Evolutionary conservation across 768 basidiomycete genomes (phyloP), one percentile per base, ranked within the genome.

Genomic region (Boletus reticuloceps): DNA sequence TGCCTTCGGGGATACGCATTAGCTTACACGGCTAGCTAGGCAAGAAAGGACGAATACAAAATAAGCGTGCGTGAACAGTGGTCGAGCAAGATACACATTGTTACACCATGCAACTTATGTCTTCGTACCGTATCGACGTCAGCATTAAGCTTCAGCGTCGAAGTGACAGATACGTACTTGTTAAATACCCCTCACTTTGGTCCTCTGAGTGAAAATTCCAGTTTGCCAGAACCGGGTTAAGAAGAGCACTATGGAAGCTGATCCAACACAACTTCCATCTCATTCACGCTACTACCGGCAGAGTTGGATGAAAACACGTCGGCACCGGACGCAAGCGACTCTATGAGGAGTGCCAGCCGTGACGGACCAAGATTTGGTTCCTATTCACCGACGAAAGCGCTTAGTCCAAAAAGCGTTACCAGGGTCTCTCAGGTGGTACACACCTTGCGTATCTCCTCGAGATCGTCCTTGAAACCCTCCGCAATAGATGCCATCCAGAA

Each of bases 401-500:
- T 51, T 27, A 49, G 38, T 31, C 42, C 45, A 4, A 17, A 22
- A 17, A 19, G n/a, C 5, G 1, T 17, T 31, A 4, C 12, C 10
- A 42, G 1, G 22, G 9, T 29, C 29, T 12, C 10, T n/a, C 5
- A 32, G 7, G 16, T 16, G 5, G 4, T 14, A 55, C 79, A 38
- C 50, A 89, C 91, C 79, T 91, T 89, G 32, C 86, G 83, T 63
- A 94, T 85, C 63, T 85, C 79, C 62, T 91, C 89, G n/a, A 94
- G 75, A 68, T 94, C 92, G 44, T 88, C 85, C 58, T 81, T 82
- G 72, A 94, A 94, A 12, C 83, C 90, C 66, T 92, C 89, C 2
- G 85, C 88, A 8, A 93, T 79, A 1, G 86, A 83, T 3, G 82
- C 73, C 90, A 94, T 91, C 91, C 91, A 94, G 64, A 94, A 93